Percentiles rank a stretch among this genome's conserved stretches.
phyloP scores from a whole-genome alignment of 495 filamentous ascomycete species.

The Bathelium albidoporum region DNA sequence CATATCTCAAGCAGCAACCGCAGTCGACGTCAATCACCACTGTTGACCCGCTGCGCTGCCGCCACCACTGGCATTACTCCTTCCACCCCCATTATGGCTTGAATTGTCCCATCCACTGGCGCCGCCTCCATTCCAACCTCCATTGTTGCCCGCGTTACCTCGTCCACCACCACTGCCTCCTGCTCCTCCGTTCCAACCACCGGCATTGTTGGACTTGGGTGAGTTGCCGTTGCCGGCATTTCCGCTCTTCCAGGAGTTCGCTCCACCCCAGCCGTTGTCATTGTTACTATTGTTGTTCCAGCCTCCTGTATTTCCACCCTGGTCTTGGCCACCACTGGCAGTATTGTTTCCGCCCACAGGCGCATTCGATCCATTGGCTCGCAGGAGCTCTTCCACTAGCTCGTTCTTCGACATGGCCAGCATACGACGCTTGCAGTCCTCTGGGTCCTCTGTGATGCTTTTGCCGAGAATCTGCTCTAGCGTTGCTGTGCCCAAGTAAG shows the following conservation, averaged over 20 bases:
- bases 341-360: neutral
- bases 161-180: neutral
- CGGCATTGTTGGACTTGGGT: neutral
- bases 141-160: neutral
- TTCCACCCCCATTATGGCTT: neutral
- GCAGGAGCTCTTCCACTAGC: constrained; percentile 22
- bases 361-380: neutral
- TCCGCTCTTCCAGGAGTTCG: neutral
- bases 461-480: constrained; percentile 18
- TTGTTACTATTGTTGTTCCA: neutral
- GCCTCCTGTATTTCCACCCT: neutral
- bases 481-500: neutral
- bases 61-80: neutral
- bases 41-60: neutral
- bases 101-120: neutral
- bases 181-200: neutral
- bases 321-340: neutral
- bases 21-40: neutral
- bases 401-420: constrained; percentile 19
- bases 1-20: neutral
- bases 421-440: constrained; percentile 15
- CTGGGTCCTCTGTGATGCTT: constrained; percentile 8
- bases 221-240: neutral
- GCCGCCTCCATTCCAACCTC: neutral
- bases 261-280: neutral